Base-by-base conservation (phyloP, 345 rosid genomes). In the Cardamine chenopodiifolia region DNA sequence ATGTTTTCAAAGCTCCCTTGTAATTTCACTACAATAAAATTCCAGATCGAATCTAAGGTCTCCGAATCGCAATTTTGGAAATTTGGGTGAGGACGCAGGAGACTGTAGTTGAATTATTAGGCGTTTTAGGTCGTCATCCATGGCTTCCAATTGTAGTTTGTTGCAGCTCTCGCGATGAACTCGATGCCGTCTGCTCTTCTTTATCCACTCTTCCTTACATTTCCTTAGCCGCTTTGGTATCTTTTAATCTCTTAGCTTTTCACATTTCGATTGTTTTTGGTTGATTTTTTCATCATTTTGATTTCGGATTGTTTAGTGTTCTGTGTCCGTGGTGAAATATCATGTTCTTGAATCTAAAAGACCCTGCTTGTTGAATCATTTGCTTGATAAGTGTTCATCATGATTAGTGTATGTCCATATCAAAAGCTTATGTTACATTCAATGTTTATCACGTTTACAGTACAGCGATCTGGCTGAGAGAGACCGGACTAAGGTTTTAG, bases 121-220 rank as follows among this genome's bases (percentile, higher is more conserved):
- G 89, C 7, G 85, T 85, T 67, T 73, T 85, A 7, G 95, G 88
- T 39, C 87, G 88, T 61, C 94, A 88, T 66, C 79, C 78, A 49
- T 86, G 88, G 62, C 86, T 91, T 50, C 96, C 97, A 4, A 78
- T 88, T 80, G 91, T 88, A 25, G 86, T 91, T 2, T 91, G 91
- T 79, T 94, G 98, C 83, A 88, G 86, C 87, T 87, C 96, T 11
- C 90, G 97, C 3, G 98, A 94, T 76, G 96, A 88, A 82, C 97
- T 94, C 14, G 97, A 94, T 59, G 89, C 95, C 12, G 88, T 93
- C 62, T 91, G 86, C 74, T 88, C 87, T 68, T 83, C 88, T 19
- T 87, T 91, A 58, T 81, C 98, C n/a, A 79, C 78, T 42, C 94
- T 91, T 78, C 85, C 93, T 66, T 84, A 54, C 87, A 86, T 93